These are phyloP conservation scores for Eimeria praecox DNA, from an alignment of 169 alveolate genomes.

Conservation along the genomic window DNA sequence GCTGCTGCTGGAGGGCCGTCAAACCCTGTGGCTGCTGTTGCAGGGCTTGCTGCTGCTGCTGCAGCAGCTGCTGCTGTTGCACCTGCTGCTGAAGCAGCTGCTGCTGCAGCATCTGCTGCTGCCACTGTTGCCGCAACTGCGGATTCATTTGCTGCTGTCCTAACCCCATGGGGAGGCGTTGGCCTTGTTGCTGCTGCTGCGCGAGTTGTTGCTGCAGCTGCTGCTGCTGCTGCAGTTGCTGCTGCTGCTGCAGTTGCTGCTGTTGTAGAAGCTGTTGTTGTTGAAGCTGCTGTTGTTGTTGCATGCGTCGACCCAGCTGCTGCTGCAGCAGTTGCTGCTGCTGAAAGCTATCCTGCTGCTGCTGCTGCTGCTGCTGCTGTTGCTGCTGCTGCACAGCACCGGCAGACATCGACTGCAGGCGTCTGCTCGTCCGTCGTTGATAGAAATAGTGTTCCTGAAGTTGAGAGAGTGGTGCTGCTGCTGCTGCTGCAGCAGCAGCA, in stretches of 20 bases:
- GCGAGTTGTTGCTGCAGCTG: conserved; percentile 19
- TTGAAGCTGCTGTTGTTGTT: not conserved
- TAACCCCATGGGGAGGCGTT: conserved; percentile 20
- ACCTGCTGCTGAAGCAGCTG: conserved; percentile 30
- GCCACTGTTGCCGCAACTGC: conserved; percentile 25
- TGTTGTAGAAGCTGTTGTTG: conserved; percentile 11
- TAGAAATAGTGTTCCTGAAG: not conserved
- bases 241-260: conserved; percentile 51
- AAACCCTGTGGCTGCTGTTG: conserved; percentile 46
- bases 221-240: conserved; percentile 17
- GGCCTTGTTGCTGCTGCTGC: conserved; percentile 42
- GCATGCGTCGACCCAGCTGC: no score
- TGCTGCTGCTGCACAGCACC: conserved; percentile 22
- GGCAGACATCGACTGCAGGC: conserved; percentile 12
- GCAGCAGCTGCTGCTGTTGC: conserved; percentile 60
- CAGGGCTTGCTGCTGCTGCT: conserved; percentile 31
- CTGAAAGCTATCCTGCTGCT: conserved; percentile 15
- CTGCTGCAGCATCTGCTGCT: conserved; percentile 51
- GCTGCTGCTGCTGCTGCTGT: not conserved
- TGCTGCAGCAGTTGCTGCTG: conserved; percentile 32
- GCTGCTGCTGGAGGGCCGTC: conserved; percentile 45
- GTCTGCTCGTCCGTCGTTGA: not conserved
- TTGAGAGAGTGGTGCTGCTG: not conserved
- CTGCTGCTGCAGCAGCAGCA: not conserved
- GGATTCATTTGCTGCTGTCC: not conserved